Evolutionary conservation across 768 basidiomycete species (phyloP), one percentile per base, ranked within the genome.

Genomic region (Mycena capillaripes): DNA sequence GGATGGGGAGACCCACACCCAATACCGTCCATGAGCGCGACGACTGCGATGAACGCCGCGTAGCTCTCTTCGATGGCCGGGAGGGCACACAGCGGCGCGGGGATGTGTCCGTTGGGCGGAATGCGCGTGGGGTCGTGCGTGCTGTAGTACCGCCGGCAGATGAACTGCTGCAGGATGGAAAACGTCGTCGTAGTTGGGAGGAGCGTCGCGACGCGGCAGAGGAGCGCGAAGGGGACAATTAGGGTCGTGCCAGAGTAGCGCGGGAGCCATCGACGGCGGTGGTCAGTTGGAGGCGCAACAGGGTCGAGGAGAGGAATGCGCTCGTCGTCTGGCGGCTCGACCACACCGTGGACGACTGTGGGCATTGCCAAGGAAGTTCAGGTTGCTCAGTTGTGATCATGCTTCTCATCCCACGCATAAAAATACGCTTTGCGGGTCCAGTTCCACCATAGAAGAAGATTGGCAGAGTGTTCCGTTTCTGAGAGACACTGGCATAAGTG

Each of bases 211-310:
- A 82, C 57, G 9, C 59, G 74, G 17, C 75, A 74, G 27, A 71
- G 70, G 16, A 82, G 58, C 16, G 76, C 76, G 2, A 82, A 74
- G 0, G 82, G 80, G 23, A 81, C 75, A 27, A 82, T 67, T 23
- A 79, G 75, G 1, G 60, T 57, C n/a, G 55, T 1, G 32, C 42
- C 65, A 8, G 56, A 48, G 32, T 46, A 46, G 55, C n/a, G 52
- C 9, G 29, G 9, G 5, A 36, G 44, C 65, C 65, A 66, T 44
- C 42, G n/a, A 27, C 2, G 44, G 2, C 44, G 44, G 44, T n/a
- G 29, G 55, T 3, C 17, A 9, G 23, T 10, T 3, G n/a, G 42
- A 32, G 38, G 40, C 17, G n/a, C n/a, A 29, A n/a, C 32, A n/a
- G 53, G 34, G 7, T 65, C 38, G 32, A 58, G 65, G 42, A 58